These are phyloP conservation scores for Rhodocollybia butyracea DNA, from an alignment of 768 basidiomycete genomes.

Conservation along the genomic window DNA sequence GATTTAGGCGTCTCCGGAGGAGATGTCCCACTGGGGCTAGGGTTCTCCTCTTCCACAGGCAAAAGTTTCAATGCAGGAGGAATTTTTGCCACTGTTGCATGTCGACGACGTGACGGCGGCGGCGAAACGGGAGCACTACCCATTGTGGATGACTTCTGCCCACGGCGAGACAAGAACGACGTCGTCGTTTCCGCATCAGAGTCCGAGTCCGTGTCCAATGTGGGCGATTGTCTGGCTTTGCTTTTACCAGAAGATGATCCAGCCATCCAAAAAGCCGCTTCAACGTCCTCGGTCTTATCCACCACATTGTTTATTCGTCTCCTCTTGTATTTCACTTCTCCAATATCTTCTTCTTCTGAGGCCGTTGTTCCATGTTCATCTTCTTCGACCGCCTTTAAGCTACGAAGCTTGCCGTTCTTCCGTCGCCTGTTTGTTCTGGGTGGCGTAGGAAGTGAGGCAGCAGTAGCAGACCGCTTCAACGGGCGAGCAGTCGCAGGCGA, in stretches of 20 bases:
- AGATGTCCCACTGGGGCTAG: neutral
- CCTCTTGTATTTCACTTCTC: conserved; percentile 14
- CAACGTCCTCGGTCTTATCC: conserved; percentile 25
- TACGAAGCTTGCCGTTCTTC: conserved; percentile 20
- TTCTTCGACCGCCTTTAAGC: conserved; percentile 11
- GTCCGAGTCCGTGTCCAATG: neutral
- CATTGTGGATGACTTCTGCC: neutral
- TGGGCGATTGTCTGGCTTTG: neutral
- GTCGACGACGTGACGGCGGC: conserved; percentile 8
- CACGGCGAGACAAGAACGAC: neutral
- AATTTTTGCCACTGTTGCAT: neutral
- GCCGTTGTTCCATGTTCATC: conserved; percentile 12
- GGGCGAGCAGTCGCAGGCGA: conserved; percentile 9
- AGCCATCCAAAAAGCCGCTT: conserved; percentile 29
- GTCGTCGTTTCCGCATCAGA: conserved; percentile 1
- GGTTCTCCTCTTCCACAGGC: neutral
- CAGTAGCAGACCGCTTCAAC: conserved; percentile 32
- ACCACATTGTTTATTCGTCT: conserved; percentile 16
- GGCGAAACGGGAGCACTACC: conserved; percentile 7
- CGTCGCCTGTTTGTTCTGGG: conserved; percentile 35
- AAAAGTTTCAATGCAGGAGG: neutral
- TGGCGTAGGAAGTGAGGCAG: conserved; percentile 41
- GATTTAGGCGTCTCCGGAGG: conserved; percentile 9
- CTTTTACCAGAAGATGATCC: conserved; percentile 12
- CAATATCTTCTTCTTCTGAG: conserved; percentile 3